Percentiles rank a stretch among this genome's conserved stretches.
Evolutionary conservation across 139 green algal species (phyloP).

Genomic region (Coccomyxa sp.): DNA sequence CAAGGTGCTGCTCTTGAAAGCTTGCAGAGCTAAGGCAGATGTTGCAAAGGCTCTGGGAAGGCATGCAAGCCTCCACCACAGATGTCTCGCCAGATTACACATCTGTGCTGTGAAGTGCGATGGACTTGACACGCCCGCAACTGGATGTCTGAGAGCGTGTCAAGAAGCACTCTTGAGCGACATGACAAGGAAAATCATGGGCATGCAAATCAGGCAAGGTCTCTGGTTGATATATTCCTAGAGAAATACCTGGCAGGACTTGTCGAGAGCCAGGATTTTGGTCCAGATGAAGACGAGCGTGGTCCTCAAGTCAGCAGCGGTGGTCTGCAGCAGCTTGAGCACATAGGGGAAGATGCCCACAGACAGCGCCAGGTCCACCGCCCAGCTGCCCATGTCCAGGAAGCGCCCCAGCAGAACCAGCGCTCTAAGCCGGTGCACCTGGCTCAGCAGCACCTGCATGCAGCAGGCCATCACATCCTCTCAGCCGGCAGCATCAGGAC

Average conservation of each 20-base stretch:
- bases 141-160: too few species aligned
- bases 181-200: too few species aligned
- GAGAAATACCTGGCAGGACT: conserved; percentile 59
- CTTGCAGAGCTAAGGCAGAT: too few species aligned
- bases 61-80: too few species aligned
- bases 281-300: conserved; percentile 99
- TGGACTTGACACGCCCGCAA: too few species aligned
- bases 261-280: conserved; percentile 96
- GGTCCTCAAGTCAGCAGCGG: conserved; percentile 78
- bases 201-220: background rate
- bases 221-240: background rate
- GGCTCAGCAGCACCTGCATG: conserved; percentile 88
- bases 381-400: conserved; percentile 97
- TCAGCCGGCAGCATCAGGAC: background rate
- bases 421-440: conserved; percentile 89
- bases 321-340: conserved; percentile 99
- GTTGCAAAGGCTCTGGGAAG: too few species aligned
- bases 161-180: too few species aligned
- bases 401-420: conserved; percentile 94
- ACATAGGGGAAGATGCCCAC: conserved; percentile 99
- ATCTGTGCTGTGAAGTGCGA: too few species aligned
- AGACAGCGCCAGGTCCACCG: conserved; percentile 91
- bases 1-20: too few species aligned
- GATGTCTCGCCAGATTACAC: too few species aligned
- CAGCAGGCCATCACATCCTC: too few species aligned